phyloP scores from a whole-genome alignment of 2,329 filamentous ascomycete genomes.

The Pleochaeta shiraiana region DNA sequence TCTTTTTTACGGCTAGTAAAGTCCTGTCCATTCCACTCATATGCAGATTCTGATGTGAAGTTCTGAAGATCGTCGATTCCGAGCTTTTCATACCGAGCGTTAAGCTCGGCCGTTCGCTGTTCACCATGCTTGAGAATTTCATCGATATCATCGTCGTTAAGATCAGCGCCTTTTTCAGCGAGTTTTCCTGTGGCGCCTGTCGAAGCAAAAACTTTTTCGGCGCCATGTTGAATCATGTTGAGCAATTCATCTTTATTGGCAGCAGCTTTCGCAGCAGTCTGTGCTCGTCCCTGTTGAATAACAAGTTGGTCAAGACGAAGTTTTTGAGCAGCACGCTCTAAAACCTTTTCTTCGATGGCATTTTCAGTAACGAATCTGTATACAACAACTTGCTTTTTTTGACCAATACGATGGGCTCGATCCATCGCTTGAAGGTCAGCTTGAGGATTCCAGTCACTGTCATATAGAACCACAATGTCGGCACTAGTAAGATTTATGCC shows the following conservation, averaged over 20 bases:
- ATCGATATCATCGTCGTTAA: constrained; percentile 84
- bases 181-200: constrained; percentile 42
- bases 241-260: constrained; percentile 92
- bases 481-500: constrained; percentile 93
- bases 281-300: constrained; percentile 90
- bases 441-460: constrained; percentile 98
- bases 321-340: constrained; percentile 93
- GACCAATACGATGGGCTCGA: constrained; percentile 90
- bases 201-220: constrained; percentile 74
- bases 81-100: constrained; percentile 87
- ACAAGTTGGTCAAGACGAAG: constrained; percentile 89
- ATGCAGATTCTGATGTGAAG: constrained; percentile 91
- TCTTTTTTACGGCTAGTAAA: constrained; percentile 87
- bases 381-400: constrained; percentile 94
- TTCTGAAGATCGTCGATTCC: constrained; percentile 95
- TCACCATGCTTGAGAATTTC: constrained; percentile 71
- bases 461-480: constrained; percentile 90
- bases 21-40: constrained; percentile 97
- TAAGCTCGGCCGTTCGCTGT: constrained; percentile 71
- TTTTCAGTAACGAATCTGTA: constrained; percentile 97
- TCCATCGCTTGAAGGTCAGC: constrained; percentile 99
- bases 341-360: constrained; percentile 94
- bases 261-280: constrained; percentile 73
- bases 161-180: constrained; percentile 34
- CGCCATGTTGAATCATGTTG: constrained; percentile 97